Conservation (phyloP, 768 basidiomycete genomes). For the Pulveroboletus frians region DNA sequence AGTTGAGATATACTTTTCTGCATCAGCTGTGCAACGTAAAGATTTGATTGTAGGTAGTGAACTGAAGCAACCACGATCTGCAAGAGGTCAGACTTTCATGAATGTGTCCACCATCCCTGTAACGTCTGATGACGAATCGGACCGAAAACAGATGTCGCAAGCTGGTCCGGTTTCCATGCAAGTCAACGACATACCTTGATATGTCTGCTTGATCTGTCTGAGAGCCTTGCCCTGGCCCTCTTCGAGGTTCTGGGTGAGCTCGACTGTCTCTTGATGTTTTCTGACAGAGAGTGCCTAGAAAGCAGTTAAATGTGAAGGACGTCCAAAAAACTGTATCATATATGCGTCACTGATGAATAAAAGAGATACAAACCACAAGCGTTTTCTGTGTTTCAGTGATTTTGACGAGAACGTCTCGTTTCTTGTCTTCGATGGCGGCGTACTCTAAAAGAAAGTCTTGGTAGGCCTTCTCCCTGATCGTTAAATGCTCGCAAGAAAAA, state of each 20-base stretch:
- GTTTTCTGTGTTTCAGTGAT: slow-evolving; percentile 21
- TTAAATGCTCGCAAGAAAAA: neutral
- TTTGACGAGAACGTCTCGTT: slow-evolving; percentile 23
- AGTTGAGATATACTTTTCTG: no score
- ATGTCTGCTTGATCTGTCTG: slow-evolving; percentile 15
- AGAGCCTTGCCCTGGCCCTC: slow-evolving; percentile 23
- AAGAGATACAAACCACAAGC: slow-evolving; percentile 21
- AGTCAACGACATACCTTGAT: slow-evolving; percentile 14
- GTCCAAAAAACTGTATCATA: no score
- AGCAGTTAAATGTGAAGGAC: neutral
- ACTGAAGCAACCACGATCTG: no score
- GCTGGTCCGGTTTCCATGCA: no score
- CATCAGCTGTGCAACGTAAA: no score
- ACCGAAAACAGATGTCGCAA: neutral
- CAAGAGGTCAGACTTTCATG: slow-evolving; percentile 13
- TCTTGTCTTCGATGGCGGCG: slow-evolving; percentile 23
- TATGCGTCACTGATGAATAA: neutral
- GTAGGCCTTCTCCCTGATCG: slow-evolving; percentile 21
- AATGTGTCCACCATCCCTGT: slow-evolving; percentile 17
- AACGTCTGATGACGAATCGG: slow-evolving; percentile 11
- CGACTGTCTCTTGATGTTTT: slow-evolving; percentile 25
- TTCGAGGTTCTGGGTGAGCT: slow-evolving; percentile 19
- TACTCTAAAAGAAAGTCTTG: slow-evolving; percentile 25
- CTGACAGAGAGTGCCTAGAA: slow-evolving; percentile 24
- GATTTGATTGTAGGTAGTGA: no score